Evolutionary conservation across 2,329 filamentous ascomycete species (phyloP).

Genomic region (Penicillium nordicum): DNA sequence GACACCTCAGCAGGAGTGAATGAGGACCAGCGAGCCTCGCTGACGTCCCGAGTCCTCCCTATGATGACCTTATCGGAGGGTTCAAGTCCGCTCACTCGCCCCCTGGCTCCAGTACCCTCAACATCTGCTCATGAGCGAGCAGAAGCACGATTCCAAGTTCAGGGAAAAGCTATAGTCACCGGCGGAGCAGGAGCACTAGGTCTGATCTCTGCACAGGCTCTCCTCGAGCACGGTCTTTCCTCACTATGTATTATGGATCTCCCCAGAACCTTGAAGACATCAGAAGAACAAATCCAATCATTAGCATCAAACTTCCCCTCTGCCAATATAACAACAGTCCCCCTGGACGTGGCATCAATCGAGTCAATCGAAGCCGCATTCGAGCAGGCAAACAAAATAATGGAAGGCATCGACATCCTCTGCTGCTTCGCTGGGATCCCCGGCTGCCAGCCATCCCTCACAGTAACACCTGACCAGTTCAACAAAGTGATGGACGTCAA

Average conservation of each 20-base stretch:
- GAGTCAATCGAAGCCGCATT: constrained; percentile 25
- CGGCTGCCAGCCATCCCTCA: constrained; percentile 57
- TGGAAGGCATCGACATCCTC: constrained; percentile 56
- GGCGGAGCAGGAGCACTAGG: constrained; percentile 65
- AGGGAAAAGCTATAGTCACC: constrained; percentile 48
- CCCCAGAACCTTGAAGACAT: constrained; percentile 37
- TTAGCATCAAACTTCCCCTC: constrained; percentile 56
- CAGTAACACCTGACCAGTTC: constrained; percentile 59
- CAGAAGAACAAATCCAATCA: constrained; percentile 39
- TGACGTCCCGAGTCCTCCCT: constrained; percentile 15
- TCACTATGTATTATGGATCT: constrained; percentile 63
- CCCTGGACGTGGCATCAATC: constrained; percentile 60
- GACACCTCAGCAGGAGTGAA: not conserved
- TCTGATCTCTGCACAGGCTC: constrained; percentile 55
- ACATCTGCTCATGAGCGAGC: constrained; percentile 4
- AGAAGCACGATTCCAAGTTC: constrained; percentile 20
- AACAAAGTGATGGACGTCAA: constrained; percentile 67
- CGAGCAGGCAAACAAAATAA: constrained; percentile 19
- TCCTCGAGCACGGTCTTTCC: constrained; percentile 65
- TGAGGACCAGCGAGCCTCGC: constrained; percentile 1
- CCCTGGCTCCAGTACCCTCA: constrained; percentile 9
- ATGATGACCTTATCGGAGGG: constrained; percentile 20
- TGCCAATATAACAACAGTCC: constrained; percentile 49
- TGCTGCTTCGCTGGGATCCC: constrained; percentile 69
- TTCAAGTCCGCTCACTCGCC: constrained; percentile 3